These are phyloP conservation scores for Saururus chinensis DNA, from an alignment of 164 flowering plant species.

Conservation along the genomic window DNA sequence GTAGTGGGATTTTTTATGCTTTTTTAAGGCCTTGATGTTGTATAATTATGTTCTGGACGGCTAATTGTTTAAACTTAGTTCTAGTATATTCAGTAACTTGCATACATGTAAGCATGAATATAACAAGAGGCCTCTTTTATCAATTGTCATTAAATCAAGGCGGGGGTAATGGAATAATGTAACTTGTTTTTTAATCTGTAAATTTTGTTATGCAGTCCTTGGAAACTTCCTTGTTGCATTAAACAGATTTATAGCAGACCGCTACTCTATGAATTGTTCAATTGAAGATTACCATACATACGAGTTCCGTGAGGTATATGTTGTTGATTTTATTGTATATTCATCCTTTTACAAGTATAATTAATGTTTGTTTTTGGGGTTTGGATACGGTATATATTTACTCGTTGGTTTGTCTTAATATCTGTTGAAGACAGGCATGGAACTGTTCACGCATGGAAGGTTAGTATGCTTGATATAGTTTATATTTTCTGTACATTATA, in stretches of 20 bases:
- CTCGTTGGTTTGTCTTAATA: slow-evolving; percentile 12
- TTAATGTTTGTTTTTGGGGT: too few species aligned
- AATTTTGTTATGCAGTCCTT: slow-evolving; percentile 31
- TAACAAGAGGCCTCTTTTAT: too few species aligned
- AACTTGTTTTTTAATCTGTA: slow-evolving; percentile 12
- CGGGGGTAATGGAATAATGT: too few species aligned
- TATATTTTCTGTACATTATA: too few species aligned
- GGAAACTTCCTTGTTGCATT: slow-evolving; percentile 84
- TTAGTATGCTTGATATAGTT: slow-evolving; percentile 14
- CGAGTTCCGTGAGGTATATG: slow-evolving; percentile 76
- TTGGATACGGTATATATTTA: neutral
- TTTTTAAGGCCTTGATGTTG: neutral
- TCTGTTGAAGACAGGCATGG: slow-evolving; percentile 58
- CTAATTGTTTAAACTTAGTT: too few species aligned
- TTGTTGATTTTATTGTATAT: too few species aligned
- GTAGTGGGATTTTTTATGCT: neutral
- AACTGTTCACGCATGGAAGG: slow-evolving; percentile 87
- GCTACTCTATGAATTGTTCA: slow-evolving; percentile 51
- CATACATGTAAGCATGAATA: too few species aligned
- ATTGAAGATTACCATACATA: slow-evolving; percentile 86
- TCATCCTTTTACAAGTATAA: too few species aligned
- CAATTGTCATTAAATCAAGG: too few species aligned
- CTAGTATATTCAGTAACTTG: too few species aligned
- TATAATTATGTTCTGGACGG: neutral
- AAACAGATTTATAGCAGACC: slow-evolving; percentile 77